Evolutionary conservation across 495 filamentous ascomycete genomes (phyloP).

Genomic region (Penicillium longicatenatum): DNA sequence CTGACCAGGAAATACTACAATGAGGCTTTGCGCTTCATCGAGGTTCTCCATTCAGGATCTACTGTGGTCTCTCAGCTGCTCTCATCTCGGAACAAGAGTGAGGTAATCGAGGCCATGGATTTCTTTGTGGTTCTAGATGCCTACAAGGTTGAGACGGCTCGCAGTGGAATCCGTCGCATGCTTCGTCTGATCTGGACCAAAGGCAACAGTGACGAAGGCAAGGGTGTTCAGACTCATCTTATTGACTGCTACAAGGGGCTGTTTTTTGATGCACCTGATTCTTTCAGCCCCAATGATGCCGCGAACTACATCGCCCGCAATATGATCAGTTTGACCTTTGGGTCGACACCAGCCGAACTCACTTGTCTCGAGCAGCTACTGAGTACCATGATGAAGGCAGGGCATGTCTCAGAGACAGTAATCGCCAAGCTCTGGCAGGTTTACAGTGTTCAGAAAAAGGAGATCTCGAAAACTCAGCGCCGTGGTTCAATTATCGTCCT

Average conservation of each 20-base stretch:
- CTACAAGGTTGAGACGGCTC: conserved; percentile 91
- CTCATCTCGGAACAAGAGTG: conserved; percentile 92
- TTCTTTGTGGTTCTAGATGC: conserved; percentile 93
- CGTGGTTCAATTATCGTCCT: conserved; percentile 94
- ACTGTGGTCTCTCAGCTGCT: conserved; percentile 79
- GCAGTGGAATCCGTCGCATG: conserved; percentile 88
- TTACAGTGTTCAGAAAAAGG: conserved; percentile 88
- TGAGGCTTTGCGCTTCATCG: conserved; percentile 92
- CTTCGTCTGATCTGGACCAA: conserved; percentile 98
- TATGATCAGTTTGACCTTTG: conserved; percentile 98
- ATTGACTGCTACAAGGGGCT: conserved; percentile 96
- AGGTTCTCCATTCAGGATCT: conserved; percentile 84
- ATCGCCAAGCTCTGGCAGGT: conserved; percentile 95
- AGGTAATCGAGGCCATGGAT: conserved; percentile 99
- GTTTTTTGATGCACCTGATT: conserved; percentile 91
- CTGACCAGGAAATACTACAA: conserved; percentile 86
- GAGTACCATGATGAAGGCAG: conserved; percentile 95
- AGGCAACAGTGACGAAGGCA: conserved; percentile 97
- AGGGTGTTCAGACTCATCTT: conserved; percentile 94
- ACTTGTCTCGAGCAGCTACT: conserved; percentile 94
- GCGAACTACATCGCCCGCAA: conserved; percentile 96
- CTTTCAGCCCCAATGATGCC: conserved; percentile 83
- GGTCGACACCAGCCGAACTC: conserved; percentile 88
- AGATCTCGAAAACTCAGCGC: conserved; percentile 90
- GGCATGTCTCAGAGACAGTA: conserved; percentile 81